Conservation (phyloP, 352 stramenopile species). For the Thalassiosira hispida region DNA sequence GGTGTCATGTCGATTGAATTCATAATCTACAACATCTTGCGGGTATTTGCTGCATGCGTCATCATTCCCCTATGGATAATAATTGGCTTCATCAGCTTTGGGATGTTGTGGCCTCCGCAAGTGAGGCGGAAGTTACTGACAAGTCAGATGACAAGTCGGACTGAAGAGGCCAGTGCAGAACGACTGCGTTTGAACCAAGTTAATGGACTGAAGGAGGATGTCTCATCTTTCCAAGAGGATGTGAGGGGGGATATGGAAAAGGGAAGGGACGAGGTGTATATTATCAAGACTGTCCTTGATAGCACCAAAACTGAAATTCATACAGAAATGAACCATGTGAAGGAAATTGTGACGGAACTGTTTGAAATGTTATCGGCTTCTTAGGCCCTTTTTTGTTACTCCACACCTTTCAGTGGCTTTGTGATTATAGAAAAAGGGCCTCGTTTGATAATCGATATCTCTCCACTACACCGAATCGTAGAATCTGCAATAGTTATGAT, state of each 20-base stretch:
- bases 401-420: no score
- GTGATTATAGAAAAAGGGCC: no score
- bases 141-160: constrained; percentile 14
- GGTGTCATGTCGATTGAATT: constrained; percentile 62
- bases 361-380: constrained; percentile 54
- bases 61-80: constrained; percentile 79
- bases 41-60: constrained; percentile 43
- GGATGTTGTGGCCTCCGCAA: constrained; percentile 80
- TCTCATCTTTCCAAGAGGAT: constrained; percentile 48
- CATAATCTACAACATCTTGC: constrained; percentile 54
- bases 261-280: constrained; percentile 39
- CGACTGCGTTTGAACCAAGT: constrained; percentile 61
- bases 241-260: constrained; percentile 48
- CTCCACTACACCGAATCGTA: no score
- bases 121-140: constrained; percentile 53
- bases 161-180: constrained; percentile 59
- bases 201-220: constrained; percentile 55
- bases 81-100: constrained; percentile 58
- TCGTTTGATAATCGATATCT: no score
- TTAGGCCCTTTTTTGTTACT: background rate
- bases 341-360: constrained; percentile 75
- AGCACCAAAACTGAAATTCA: constrained; percentile 67
- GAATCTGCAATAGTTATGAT: no score
- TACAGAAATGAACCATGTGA: constrained; percentile 79
- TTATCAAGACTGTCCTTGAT: constrained; percentile 55